phyloP scores from a whole-genome alignment of 768 basidiomycete species.

The Hemileccinum impolitum region DNA sequence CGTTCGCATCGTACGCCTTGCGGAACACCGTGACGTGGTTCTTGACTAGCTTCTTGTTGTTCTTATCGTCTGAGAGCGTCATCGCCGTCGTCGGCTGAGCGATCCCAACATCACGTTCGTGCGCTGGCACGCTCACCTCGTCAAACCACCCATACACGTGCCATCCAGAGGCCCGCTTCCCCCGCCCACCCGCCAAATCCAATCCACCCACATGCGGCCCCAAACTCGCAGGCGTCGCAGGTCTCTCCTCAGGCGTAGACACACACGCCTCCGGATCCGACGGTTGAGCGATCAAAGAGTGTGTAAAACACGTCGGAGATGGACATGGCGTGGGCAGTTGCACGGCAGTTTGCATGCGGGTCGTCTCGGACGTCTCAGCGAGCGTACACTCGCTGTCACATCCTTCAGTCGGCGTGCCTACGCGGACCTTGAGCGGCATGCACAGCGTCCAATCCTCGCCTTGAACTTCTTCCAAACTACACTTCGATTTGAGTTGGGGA shows the following conservation, averaged over 20 bases:
- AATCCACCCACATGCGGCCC: constrained; percentile 28
- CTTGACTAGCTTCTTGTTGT: constrained; percentile 1
- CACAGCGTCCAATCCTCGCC: constrained; percentile 32
- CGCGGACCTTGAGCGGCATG: constrained; percentile 27
- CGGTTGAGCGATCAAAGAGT: neutral
- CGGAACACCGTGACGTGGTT: constrained; percentile 14
- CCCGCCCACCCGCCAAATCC: constrained; percentile 28
- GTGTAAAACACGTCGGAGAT: constrained; percentile 21
- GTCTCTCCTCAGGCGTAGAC: constrained; percentile 3
- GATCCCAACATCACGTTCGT: neutral
- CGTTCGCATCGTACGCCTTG: neutral
- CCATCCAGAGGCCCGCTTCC: constrained; percentile 34
- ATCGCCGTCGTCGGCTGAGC: neutral
- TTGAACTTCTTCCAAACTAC: constrained; percentile 6
- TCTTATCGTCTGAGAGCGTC: neutral
- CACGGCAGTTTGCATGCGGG: neutral
- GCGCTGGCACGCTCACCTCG: constrained; percentile 3
- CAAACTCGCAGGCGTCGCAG: constrained; percentile 20
- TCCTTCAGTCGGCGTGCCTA: neutral
- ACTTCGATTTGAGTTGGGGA: neutral
- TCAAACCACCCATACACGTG: constrained; percentile 32
- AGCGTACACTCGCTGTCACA: constrained; percentile 2
- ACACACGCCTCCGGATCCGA: constrained; percentile 10
- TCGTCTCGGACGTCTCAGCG: constrained; percentile 2
- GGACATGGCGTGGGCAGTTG: constrained; percentile 30